phyloP scores from a whole-genome alignment of 176 grass and related monocot genomes.

The Paspalum notatum region DNA sequence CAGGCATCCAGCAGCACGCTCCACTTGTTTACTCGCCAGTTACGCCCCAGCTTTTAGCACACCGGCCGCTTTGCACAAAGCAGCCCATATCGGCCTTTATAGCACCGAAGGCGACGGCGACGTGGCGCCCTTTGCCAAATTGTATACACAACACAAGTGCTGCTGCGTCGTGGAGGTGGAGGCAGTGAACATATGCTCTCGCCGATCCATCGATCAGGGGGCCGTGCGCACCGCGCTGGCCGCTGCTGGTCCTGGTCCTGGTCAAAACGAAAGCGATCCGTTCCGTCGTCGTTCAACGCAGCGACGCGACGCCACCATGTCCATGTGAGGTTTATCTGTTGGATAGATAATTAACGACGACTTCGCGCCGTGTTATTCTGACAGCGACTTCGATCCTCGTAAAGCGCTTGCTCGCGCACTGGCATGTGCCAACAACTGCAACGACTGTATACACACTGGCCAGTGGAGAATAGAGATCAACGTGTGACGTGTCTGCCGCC shows the following conservation, averaged over 20 bases:
- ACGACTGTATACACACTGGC: conserved; percentile 7
- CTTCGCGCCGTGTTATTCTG: conserved; percentile 13
- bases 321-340: conserved; percentile 24
- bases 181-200: not conserved
- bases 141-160: no score
- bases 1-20: not conserved
- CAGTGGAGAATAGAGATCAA: not conserved
- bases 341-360: conserved; percentile 12
- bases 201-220: not conserved
- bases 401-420: conserved; percentile 19
- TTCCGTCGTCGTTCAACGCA: not conserved
- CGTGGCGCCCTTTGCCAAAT: not conserved
- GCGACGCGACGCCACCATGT: conserved; percentile 9
- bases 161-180: no score
- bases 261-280: conserved; percentile 26
- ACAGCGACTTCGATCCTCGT: conserved; percentile 47
- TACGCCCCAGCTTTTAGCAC: not conserved
- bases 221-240: no score
- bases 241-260: not conserved
- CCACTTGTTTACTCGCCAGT: conserved; percentile 3
- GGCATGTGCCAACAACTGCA: conserved; percentile 24
- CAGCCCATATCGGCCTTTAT: not conserved
- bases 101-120: not conserved
- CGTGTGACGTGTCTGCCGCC: not conserved
- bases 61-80: not conserved